These are phyloP conservation scores for Alnus glutinosa DNA, from an alignment of 306 rosid genomes.

Conservation along the genomic window DNA sequence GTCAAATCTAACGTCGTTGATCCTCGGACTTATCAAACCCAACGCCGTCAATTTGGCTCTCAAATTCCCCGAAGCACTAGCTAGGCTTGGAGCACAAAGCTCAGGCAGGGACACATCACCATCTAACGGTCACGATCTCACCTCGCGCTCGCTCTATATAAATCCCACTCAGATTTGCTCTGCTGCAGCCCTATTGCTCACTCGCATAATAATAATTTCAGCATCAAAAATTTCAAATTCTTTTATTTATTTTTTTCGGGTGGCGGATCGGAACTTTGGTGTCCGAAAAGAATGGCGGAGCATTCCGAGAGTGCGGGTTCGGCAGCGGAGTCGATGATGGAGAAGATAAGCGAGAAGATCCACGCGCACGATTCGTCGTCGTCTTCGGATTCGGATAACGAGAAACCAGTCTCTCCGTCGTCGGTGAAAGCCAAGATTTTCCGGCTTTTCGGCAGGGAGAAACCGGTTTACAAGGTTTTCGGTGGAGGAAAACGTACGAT, in stretches of 20 bases:
- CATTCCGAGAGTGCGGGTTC: conserved; percentile 47
- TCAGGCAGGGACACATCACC: not conserved
- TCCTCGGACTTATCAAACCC: not conserved
- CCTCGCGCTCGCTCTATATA: conserved; percentile 43
- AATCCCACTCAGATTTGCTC: conserved; percentile 9
- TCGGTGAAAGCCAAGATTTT: conserved; percentile 51
- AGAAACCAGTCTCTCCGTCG: conserved; percentile 35
- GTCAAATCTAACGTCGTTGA: conserved; percentile 15
- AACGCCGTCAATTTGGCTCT: conserved; percentile 34
- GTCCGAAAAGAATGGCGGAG: conserved; percentile 58
- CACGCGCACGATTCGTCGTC: conserved; percentile 55
- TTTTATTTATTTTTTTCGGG: not conserved
- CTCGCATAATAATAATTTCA: not conserved
- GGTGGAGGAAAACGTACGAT: conserved; percentile 88
- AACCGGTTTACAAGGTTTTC: conserved; percentile 66
- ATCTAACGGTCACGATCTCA: conserved; percentile 30
- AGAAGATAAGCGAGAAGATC: conserved; percentile 69
- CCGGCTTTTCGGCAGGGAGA: conserved; percentile 82
- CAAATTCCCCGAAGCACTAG: conserved; percentile 32
- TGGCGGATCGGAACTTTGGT: conserved; percentile 20
- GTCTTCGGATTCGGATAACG: conserved; percentile 61
- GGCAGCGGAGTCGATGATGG: conserved; percentile 48
- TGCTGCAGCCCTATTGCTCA: conserved; percentile 27
- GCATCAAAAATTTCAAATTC: conserved; percentile 4
- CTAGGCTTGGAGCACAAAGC: conserved; percentile 25